Evolutionary conservation across 495 filamentous ascomycete species (phyloP).

Genomic region (Penicillium robsamsonii): DNA sequence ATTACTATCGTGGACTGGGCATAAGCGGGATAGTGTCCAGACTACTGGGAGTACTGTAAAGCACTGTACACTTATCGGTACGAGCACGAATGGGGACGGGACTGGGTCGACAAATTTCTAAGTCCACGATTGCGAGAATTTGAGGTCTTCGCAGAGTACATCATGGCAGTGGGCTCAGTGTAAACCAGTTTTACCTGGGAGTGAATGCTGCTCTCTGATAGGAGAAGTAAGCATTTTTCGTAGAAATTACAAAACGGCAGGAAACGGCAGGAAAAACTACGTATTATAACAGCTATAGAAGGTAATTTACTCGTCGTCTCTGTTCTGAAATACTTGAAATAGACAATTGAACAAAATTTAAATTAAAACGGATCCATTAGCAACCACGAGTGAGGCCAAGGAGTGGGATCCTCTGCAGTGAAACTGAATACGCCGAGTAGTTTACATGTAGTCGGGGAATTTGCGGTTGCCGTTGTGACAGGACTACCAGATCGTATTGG

Average conservation of each 20-base stretch:
- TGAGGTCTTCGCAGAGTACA: conserved; percentile 29
- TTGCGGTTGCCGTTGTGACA: conserved; percentile 7
- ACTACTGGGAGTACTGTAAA: conserved; percentile 49
- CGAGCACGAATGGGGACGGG: conserved; percentile 29
- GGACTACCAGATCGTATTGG: conserved; percentile 10
- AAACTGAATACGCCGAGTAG: no score
- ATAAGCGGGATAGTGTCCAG: conserved; percentile 42
- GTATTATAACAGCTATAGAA: no score
- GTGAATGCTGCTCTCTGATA: not conserved
- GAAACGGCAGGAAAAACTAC: no score
- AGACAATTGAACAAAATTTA: no score
- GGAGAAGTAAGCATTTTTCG: no score
- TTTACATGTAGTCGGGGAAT: conserved; percentile 11
- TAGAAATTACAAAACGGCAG: no score
- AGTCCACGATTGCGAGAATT: conserved; percentile 19
- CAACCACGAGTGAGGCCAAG: no score
- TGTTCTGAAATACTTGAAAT: no score
- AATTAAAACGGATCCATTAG: no score
- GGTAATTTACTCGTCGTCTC: no score
- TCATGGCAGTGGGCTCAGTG: conserved; percentile 28
- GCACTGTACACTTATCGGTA: conserved; percentile 30
- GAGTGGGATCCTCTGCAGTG: no score
- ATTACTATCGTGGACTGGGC: conserved; percentile 41
- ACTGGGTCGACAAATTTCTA: conserved; percentile 32
- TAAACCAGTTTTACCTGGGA: conserved; percentile 6